These are phyloP conservation scores for Suillus lakei DNA, from an alignment of 768 basidiomycete genomes.

Conservation along the genomic window DNA sequence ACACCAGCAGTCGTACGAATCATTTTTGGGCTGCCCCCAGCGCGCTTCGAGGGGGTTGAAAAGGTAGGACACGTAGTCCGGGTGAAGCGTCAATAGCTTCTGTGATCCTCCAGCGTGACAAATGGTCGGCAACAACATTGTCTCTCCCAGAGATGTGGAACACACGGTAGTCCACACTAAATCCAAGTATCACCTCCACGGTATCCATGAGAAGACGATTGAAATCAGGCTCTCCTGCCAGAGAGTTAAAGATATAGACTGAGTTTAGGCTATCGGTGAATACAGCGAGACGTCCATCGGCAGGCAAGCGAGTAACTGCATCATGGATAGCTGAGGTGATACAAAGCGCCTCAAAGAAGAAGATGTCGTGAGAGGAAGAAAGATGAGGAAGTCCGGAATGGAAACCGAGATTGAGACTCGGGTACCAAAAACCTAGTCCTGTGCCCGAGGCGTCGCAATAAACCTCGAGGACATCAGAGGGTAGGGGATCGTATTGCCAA, in stretches of 20 bases:
- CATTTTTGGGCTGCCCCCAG: conserved; percentile 27
- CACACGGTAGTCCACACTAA: too few species aligned
- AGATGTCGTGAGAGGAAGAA: conserved; percentile 24
- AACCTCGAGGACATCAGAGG: too few species aligned
- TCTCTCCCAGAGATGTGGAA: conserved; percentile 23
- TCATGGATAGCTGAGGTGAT: neutral
- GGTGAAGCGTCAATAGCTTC: neutral
- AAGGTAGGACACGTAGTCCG: neutral
- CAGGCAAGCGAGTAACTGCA: neutral
- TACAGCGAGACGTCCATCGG: conserved; percentile 7
- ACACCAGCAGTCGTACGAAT: neutral
- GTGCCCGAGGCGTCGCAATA: too few species aligned
- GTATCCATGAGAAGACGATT: neutral
- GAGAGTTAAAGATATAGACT: conserved; percentile 35
- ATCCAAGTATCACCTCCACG: conserved; percentile 16
- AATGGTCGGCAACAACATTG: conserved; percentile 34
- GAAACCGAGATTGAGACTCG: neutral
- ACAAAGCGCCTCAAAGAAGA: conserved; percentile 27
- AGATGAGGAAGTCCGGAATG: neutral
- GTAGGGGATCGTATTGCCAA: too few species aligned
- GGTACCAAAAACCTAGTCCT: too few species aligned
- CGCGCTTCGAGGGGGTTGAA: conserved; percentile 28
- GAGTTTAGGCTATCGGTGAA: conserved; percentile 38
- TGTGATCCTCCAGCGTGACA: conserved; percentile 36
- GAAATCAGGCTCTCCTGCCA: neutral